Evolutionary conservation across 441 rosid genomes (phyloP).

Genomic region (Kokia cookei): DNA sequence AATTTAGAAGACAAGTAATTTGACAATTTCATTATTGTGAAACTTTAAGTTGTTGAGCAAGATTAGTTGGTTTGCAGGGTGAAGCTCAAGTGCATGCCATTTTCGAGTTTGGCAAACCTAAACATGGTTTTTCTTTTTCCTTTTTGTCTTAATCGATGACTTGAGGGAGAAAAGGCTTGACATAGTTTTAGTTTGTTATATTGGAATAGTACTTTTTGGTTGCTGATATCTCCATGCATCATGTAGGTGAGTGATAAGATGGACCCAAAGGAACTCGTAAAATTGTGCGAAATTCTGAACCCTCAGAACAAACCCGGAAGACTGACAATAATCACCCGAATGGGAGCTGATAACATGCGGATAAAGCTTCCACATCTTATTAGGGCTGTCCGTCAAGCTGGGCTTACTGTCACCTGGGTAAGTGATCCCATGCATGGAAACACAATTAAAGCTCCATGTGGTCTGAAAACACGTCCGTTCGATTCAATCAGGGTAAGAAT

Average conservation of each 20-base stretch:
- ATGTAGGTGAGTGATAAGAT: conserved; percentile 47
- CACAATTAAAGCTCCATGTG: conserved; percentile 49
- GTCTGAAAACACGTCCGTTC: conserved; percentile 43
- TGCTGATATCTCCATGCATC: conserved; percentile 1
- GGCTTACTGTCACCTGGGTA: conserved; percentile 47
- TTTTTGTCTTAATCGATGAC: neutral
- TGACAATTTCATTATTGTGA: neutral
- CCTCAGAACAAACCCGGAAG: conserved; percentile 42
- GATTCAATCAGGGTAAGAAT: conserved; percentile 41
- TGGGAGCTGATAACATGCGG: conserved; percentile 48
- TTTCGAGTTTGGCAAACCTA: neutral
- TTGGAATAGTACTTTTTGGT: neutral
- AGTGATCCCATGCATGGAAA: conserved; percentile 55
- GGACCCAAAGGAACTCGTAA: conserved; percentile 43
- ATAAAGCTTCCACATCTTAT: conserved; percentile 42
- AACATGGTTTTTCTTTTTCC: neutral
- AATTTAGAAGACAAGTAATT: neutral
- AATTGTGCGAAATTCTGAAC: conserved; percentile 38
- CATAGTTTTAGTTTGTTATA: neutral
- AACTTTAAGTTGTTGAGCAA: neutral
- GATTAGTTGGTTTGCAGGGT: neutral
- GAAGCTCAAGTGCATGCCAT: neutral
- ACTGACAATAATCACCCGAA: conserved; percentile 38
- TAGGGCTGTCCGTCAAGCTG: conserved; percentile 36
- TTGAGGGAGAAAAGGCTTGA: neutral